Conservation (phyloP, 2,329 filamentous ascomycete genomes). For the Xylariaceae sp. region DNA sequence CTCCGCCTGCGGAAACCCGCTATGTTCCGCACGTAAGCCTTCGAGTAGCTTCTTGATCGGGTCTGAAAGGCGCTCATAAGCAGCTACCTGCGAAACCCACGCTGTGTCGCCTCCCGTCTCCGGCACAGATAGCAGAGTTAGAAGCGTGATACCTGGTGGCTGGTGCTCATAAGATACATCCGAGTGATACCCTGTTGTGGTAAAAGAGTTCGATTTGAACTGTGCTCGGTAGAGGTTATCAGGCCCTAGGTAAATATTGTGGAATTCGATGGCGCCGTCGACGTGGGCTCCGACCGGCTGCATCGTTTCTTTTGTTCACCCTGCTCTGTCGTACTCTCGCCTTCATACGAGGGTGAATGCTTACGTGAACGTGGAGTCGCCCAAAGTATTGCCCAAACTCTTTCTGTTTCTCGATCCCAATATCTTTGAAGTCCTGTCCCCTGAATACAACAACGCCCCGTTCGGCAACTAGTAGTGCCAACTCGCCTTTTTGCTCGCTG, state of each 20-base stretch:
- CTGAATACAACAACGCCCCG: conserved; percentile 29
- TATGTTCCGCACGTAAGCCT: conserved; percentile 38
- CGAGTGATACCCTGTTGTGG: conserved; percentile 39
- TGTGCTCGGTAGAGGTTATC: conserved; percentile 43
- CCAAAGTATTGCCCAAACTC: conserved; percentile 40
- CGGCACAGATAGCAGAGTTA: conserved; percentile 38
- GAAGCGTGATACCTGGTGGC: conserved; percentile 40
- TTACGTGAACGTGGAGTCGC: conserved; percentile 38
- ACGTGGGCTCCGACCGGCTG: conserved; percentile 43
- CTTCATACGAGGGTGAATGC: conserved; percentile 5
- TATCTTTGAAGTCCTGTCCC: conserved; percentile 34
- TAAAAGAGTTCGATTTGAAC: conserved; percentile 34
- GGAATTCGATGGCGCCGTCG: conserved; percentile 42
- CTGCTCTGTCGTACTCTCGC: no score
- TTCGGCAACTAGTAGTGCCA: conserved; percentile 27
- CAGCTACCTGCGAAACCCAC: conserved; percentile 37
- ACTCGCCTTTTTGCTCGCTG: conserved; percentile 26
- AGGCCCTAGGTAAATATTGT: conserved; percentile 46
- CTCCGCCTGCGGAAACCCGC: conserved; percentile 38
- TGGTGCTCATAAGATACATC: conserved; percentile 44
- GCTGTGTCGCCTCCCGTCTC: conserved; percentile 38
- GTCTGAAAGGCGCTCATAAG: conserved; percentile 37
- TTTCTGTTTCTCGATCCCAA: conserved; percentile 37
- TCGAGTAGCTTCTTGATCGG: conserved; percentile 37
- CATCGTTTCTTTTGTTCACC: not conserved